Evolutionary conservation across 164 flowering plant genomes (phyloP), one percentile per base, ranked within the genome.

Genomic region (Tetracentron sinense): DNA sequence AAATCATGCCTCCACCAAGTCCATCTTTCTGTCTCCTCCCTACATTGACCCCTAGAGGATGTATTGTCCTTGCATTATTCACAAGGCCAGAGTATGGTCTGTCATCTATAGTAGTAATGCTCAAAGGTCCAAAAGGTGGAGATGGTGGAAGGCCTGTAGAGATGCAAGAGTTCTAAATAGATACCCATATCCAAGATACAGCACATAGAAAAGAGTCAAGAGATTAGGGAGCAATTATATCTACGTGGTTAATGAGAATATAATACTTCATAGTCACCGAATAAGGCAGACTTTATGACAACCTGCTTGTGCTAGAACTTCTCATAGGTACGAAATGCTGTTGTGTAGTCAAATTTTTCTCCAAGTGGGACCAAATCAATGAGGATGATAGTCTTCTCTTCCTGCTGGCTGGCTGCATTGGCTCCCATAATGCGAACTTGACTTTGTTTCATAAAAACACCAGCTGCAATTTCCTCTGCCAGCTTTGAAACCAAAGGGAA

Each of bases 1-100:
- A 89, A 61, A 90, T 78, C 27, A 79, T 60, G 67, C 84, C 82
- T 31, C 85, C 76, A 56, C 68, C 73, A 51, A 79, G 80, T 61
- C 83, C 75, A 52, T 50, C 21, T 48, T 77, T 81, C 47, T 55
- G 71, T 58, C 61, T 72, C 64, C 75, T 72, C 38, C 60, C 76
- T 64, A 89, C 83, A 78, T 90, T 89, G 60, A 89, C 97, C 19
- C 98, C 98, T 0, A 90, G 68, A 29, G 98, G 97, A 57, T 90
- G 70, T 61, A 77, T 70, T 31, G 70, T 60, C 75, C 82, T 75
- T 25, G 64, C 82, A 75, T 81, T 73, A 65, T 73, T 78, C 66
- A 65, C 78, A 63, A 52, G 69, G 42, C 81, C 76, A 46, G 81
- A 56, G 66, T 77, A 81, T 22, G 90, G 87, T 8, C 79, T 84